Conservation (phyloP, 1,139 yeast species). For the Pichia sp. region DNA sequence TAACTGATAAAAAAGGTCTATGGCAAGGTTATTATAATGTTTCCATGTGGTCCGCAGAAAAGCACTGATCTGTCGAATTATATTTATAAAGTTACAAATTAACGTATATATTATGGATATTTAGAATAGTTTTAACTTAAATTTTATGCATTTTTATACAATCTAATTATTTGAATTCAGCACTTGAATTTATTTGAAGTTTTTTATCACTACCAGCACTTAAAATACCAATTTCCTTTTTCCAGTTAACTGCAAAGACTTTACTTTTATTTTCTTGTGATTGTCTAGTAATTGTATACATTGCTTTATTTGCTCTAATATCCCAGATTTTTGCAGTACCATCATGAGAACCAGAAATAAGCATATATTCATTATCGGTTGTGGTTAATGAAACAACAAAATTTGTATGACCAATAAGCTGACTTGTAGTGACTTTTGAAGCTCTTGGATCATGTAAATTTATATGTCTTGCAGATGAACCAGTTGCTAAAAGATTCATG, state of each 20-base stretch:
- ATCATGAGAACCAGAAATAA: conserved; percentile 89
- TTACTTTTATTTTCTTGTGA: conserved; percentile 41
- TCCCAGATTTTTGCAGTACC: conserved; percentile 97
- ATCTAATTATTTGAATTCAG: conserved; percentile 22
- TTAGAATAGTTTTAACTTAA: neutral
- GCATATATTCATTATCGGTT: conserved; percentile 72
- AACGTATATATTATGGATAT: neutral
- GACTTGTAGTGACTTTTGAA: conserved; percentile 52
- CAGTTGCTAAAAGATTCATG: conserved; percentile 72
- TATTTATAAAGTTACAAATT: conserved; percentile 1
- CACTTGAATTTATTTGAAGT: conserved; percentile 63
- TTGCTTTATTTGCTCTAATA: conserved; percentile 76
- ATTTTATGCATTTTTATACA: neutral
- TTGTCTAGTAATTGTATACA: conserved; percentile 72
- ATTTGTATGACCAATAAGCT: conserved; percentile 84
- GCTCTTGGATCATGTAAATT: conserved; percentile 87
- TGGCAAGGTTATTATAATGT: conserved; percentile 78
- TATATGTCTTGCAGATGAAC: conserved; percentile 94
- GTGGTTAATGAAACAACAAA: conserved; percentile 78
- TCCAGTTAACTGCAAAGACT: conserved; percentile 89
- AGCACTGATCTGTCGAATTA: neutral
- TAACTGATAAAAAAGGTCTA: conserved; percentile 58
- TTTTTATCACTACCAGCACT: conserved; percentile 95
- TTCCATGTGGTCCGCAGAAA: conserved; percentile 39
- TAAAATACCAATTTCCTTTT: conserved; percentile 67